These are phyloP conservation scores for Euphorbia pulcherrima DNA, from an alignment of 345 rosid genomes.

Conservation along the genomic window DNA sequence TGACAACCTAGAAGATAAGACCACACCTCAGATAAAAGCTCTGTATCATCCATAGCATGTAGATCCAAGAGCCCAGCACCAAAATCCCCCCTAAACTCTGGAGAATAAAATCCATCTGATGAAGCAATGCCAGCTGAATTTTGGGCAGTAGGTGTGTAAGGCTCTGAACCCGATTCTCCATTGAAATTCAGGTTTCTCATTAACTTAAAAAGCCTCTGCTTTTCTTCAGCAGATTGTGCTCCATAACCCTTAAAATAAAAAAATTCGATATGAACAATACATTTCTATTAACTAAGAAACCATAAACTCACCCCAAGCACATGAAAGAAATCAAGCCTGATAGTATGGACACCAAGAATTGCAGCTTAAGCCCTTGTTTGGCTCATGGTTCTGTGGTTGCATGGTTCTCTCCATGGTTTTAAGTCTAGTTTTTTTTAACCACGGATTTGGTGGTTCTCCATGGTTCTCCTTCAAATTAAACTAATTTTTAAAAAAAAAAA, in stretches of 20 bases:
- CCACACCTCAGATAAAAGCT: constrained; percentile 87
- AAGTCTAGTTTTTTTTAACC: no score
- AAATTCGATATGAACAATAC: constrained; percentile 10
- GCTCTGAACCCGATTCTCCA: constrained; percentile 87
- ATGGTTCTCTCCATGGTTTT: no score
- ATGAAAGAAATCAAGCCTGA: background rate
- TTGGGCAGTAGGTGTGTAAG: constrained; percentile 62
- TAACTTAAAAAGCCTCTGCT: constrained; percentile 86
- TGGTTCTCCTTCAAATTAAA: no score
- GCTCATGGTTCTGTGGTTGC: no score
- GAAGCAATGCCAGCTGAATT: constrained; percentile 49
- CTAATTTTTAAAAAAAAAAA: no score
- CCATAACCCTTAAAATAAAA: constrained; percentile 77
- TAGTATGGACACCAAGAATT: background rate
- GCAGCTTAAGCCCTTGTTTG: no score
- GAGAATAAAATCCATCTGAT: constrained; percentile 81
- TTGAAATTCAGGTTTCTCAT: constrained; percentile 94
- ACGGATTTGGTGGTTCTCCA: no score
- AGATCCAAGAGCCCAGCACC: constrained; percentile 98
- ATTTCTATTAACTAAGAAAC: background rate
- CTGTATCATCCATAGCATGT: constrained; percentile 97
- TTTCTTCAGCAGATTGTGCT: constrained; percentile 96
- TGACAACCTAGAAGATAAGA: constrained; percentile 4
- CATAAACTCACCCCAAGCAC: background rate
- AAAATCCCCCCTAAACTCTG: constrained; percentile 93